A percentile compares a stretch with the other conserved stretches of the same genome.
Conservation (phyloP, 2,329 filamentous ascomycete genomes). For the Talaromyces albobiverticillius region DNA sequence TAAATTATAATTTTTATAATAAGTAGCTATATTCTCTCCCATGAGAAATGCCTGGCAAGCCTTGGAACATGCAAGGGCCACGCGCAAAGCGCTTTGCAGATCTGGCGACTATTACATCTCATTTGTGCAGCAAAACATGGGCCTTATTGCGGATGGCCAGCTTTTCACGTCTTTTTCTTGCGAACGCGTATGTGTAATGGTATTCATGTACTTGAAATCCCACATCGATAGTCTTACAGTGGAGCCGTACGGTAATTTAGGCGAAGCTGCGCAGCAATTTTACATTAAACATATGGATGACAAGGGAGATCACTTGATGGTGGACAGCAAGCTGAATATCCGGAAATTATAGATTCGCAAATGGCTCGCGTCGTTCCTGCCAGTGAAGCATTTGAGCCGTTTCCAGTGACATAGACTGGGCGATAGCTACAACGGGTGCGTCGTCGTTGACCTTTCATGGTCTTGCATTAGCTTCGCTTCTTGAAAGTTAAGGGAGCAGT, state of each 20-base stretch:
- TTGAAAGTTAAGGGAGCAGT: not conserved
- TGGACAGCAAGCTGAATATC: not conserved
- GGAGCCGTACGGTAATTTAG: not conserved
- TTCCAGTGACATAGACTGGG: not conserved
- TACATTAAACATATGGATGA: not conserved
- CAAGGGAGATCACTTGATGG: not conserved
- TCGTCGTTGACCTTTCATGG: not conserved
- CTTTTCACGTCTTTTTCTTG: not conserved
- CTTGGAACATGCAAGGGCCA: no score
- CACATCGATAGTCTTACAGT: not conserved
- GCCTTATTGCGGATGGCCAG: not conserved
- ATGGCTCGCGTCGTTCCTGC: not conserved
- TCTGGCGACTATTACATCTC: not conserved
- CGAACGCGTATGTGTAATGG: not conserved
- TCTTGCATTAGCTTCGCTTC: not conserved
- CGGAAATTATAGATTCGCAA: not conserved
- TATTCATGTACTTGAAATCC: not conserved
- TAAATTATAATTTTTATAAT: no score
- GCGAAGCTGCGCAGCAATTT: not conserved
- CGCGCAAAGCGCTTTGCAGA: no score
- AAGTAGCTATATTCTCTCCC: no score
- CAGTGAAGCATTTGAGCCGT: not conserved
- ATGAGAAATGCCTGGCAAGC: no score
- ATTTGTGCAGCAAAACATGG: conserved; percentile 1
- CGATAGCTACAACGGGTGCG: not conserved